These are phyloP conservation scores for Novymonas esmeraldas DNA, from an alignment of 208 protist genomes.

Conservation along the genomic window DNA sequence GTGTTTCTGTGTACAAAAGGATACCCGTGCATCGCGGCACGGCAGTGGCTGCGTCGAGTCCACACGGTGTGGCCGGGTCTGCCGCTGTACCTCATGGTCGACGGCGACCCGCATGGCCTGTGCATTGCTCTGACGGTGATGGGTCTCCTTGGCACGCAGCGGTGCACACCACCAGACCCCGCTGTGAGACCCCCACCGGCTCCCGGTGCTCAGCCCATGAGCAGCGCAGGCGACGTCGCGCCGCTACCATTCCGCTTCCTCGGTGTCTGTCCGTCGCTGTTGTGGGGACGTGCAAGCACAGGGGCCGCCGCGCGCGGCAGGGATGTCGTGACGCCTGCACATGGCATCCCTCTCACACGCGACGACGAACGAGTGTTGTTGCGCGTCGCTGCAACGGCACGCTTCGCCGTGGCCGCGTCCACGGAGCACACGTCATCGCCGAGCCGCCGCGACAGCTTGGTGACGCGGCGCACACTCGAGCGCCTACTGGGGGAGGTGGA, in stretches of 20 bases:
- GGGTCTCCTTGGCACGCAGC: slow-evolving; percentile 28
- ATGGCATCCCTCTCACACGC: background rate
- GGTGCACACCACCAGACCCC: background rate
- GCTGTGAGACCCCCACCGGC: background rate
- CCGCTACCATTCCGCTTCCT: slow-evolving; percentile 27
- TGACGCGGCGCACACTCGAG: slow-evolving; percentile 27
- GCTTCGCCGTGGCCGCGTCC: slow-evolving; percentile 2
- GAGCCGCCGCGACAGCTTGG: background rate
- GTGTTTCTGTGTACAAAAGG: slow-evolving; percentile 74
- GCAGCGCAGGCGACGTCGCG: background rate
- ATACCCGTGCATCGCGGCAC: slow-evolving; percentile 75
- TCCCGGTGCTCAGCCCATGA: background rate
- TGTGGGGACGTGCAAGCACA: slow-evolving; percentile 1
- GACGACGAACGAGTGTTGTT: slow-evolving; percentile 14
- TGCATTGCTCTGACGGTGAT: slow-evolving; percentile 70
- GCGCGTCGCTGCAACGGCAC: slow-evolving; percentile 9
- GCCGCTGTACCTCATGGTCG: slow-evolving; percentile 63
- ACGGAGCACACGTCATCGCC: background rate
- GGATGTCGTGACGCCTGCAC: background rate
- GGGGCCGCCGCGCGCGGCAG: background rate
- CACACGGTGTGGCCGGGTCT: slow-evolving; percentile 47
- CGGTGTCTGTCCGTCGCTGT: slow-evolving; percentile 17
- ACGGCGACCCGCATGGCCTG: slow-evolving; percentile 85
- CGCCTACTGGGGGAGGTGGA: slow-evolving; percentile 42
- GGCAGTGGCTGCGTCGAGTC: slow-evolving; percentile 47